A percentile compares a stretch with the other conserved stretches of the same genome.
phyloP scores from a whole-genome alignment of 345 rosid genomes.

The Hibiscus tridactylites region DNA sequence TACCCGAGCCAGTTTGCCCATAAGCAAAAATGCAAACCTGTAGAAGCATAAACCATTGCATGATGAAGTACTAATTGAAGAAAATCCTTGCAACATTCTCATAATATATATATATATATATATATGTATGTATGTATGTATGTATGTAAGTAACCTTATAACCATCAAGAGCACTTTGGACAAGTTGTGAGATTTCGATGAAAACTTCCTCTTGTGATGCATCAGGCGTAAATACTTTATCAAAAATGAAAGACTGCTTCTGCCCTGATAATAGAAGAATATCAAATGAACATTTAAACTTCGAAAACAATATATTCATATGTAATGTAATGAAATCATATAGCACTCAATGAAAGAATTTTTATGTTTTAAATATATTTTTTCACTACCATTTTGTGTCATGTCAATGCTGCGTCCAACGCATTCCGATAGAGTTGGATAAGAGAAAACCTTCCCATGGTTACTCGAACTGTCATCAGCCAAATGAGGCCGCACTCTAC shows the following conservation, averaged over 20 bases:
- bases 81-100: neutral
- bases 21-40: constrained; percentile 98
- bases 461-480: constrained; percentile 50
- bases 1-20: constrained; percentile 98
- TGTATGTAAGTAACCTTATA: constrained; percentile 50
- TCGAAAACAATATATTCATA: neutral
- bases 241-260: constrained; percentile 76
- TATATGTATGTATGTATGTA: too few species aligned
- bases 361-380: neutral
- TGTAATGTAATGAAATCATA: neutral
- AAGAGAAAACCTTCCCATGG: constrained; percentile 51
- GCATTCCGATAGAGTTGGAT: constrained; percentile 66
- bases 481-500: constrained; percentile 89
- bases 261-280: constrained; percentile 46
- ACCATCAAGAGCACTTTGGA: constrained; percentile 98
- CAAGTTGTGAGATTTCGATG: constrained; percentile 89
- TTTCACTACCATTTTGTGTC: constrained; percentile 53
- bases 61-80: neutral
- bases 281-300: constrained; percentile 4
- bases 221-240: constrained; percentile 69
- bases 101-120: neutral
- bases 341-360: neutral
- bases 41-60: constrained; percentile 11
- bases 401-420: constrained; percentile 75
- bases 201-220: constrained; percentile 87